Percentiles rank a stretch among this genome's conserved stretches.
Evolutionary conservation across 2,329 filamentous ascomycete genomes (phyloP).

Genomic region (Fusarium torreyae): DNA sequence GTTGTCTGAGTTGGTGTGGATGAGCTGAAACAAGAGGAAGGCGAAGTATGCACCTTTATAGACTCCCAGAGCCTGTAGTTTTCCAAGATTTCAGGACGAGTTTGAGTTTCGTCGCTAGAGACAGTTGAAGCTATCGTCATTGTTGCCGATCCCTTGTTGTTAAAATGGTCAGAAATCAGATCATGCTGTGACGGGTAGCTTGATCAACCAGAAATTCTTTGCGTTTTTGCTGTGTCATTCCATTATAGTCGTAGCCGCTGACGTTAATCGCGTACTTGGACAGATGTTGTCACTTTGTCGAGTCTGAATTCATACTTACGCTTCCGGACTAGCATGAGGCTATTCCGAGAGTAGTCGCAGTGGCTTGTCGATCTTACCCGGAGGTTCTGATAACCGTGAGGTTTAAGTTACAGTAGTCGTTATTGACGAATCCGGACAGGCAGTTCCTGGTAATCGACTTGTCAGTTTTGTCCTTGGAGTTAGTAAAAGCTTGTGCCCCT

Average conservation of each 20-base stretch:
- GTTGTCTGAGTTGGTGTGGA: too few species aligned
- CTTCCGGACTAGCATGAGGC: slow-evolving; percentile 21
- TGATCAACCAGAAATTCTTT: not conserved
- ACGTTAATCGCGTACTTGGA: slow-evolving; percentile 4
- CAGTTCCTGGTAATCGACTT: not conserved
- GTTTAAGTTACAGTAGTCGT: not conserved
- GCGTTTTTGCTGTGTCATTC: not conserved
- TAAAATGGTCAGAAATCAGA: not conserved
- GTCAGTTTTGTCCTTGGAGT: not conserved
- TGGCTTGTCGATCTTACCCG: slow-evolving; percentile 14
- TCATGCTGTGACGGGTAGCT: not conserved
- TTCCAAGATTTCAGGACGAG: fast-evolving
- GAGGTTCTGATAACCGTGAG: not conserved
- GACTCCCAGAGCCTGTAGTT: not conserved
- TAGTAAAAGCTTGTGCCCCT: not conserved
- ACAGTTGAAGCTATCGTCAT: slow-evolving; percentile 1
- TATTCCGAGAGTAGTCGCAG: not conserved
- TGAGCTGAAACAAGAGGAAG: fast-evolving
- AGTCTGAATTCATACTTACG: not conserved
- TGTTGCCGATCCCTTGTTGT: not conserved
- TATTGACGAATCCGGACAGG: not conserved
- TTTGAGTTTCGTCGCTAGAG: not conserved
- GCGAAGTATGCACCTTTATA: slow-evolving; percentile 3
- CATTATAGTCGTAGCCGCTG: not conserved
- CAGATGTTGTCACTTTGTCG: not conserved